Conservation (phyloP, 225 moss, liverwort and hornwort genomes). For the Pseudoscleropodium purum region DNA sequence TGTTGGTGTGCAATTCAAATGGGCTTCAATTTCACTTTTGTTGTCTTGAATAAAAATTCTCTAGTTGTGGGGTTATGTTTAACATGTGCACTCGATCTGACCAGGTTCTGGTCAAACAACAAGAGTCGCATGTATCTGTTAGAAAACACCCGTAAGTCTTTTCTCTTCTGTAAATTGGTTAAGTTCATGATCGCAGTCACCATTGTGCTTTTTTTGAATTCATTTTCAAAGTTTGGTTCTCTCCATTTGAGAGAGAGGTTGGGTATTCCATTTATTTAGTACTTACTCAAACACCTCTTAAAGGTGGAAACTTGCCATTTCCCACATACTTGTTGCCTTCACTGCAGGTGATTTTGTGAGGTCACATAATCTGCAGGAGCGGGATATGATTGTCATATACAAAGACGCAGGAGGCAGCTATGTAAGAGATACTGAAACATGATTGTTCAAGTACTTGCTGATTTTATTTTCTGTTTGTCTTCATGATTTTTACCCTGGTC, state of each 20-base stretch:
- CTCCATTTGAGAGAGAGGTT: background rate
- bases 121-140: slow-evolving; percentile 36
- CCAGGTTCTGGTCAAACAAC: slow-evolving; percentile 37
- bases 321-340: background rate
- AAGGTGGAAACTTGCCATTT: background rate
- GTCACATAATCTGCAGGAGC: slow-evolving; percentile 15
- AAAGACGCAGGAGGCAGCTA: slow-evolving; percentile 7
- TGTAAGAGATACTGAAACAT: background rate
- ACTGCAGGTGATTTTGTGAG: slow-evolving; percentile 26
- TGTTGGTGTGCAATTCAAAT: background rate
- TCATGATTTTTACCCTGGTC: background rate
- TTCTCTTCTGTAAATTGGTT: background rate
- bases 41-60: background rate
- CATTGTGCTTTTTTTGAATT: background rate
- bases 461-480: background rate
- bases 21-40: background rate
- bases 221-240: background rate
- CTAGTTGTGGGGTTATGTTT: background rate
- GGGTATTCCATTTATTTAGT: background rate
- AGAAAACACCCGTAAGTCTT: slow-evolving; percentile 22
- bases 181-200: background rate
- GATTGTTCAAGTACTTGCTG: background rate
- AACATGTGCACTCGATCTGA: background rate
- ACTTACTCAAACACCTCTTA: background rate
- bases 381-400: slow-evolving; percentile 16